These are phyloP conservation scores for Candida xyloterini DNA, from an alignment of 805 yeast species.

Conservation along the genomic window DNA sequence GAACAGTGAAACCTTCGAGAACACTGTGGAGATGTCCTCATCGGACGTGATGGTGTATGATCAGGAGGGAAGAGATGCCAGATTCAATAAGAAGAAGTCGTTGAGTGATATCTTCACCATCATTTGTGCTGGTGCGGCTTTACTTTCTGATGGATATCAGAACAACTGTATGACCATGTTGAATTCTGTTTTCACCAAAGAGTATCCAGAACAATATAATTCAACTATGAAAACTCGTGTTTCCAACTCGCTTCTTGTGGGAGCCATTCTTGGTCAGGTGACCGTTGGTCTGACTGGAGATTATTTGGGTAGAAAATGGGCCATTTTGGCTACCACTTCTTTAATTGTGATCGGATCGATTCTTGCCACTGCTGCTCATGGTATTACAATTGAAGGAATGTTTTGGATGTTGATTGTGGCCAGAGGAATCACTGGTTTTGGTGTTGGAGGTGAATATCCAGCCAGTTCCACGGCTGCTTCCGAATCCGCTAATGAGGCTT, in stretches of 20 bases:
- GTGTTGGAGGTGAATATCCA: constrained; percentile 69
- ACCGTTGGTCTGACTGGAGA: constrained; percentile 56
- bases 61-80: constrained; percentile 15
- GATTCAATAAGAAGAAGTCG: constrained; percentile 28
- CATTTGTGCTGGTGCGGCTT: constrained; percentile 69
- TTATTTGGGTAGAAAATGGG: constrained; percentile 58
- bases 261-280: constrained; percentile 62
- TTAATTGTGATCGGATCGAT: constrained; percentile 56
- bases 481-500: constrained; percentile 61
- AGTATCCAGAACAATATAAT: constrained; percentile 48
- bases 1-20: constrained; percentile 3
- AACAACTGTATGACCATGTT: constrained; percentile 29
- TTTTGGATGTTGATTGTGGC: constrained; percentile 63
- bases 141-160: constrained; percentile 55
- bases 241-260: constrained; percentile 46
- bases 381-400: constrained; percentile 41
- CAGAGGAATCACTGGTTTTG: constrained; percentile 75
- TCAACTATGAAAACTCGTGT: constrained; percentile 26
- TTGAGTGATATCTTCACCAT: constrained; percentile 43
- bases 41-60: constrained; percentile 17
- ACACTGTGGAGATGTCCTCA: not conserved
- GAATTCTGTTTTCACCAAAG: constrained; percentile 21
- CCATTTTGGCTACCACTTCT: constrained; percentile 55
- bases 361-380: constrained; percentile 60
- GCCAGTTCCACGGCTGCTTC: constrained; percentile 59